Conservation (phyloP, 768 basidiomycete species). For the Trametes punicea region DNA sequence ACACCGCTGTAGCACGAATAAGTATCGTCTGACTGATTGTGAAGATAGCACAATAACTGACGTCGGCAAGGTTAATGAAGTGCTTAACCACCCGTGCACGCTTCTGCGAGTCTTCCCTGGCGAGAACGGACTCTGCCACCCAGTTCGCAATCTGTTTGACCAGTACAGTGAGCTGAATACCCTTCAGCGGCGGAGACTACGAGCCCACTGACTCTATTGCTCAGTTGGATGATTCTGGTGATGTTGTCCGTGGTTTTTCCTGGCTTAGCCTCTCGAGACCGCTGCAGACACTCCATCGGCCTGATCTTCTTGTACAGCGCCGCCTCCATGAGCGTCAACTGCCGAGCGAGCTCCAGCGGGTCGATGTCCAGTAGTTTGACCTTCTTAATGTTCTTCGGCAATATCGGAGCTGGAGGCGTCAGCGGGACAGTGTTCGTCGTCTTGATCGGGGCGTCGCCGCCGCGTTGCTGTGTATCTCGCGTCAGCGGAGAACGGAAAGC, state of each 20-base stretch:
- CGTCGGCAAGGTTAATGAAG: conserved; percentile 88
- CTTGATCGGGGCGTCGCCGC: conserved; percentile 57
- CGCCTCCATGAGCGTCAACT: conserved; percentile 90
- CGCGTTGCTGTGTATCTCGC: conserved; percentile 34
- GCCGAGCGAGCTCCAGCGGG: conserved; percentile 85
- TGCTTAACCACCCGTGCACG: conserved; percentile 84
- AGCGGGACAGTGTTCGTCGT: conserved; percentile 51
- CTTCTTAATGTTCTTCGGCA: conserved; percentile 68
- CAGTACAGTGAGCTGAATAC: neutral
- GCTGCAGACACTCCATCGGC: conserved; percentile 86
- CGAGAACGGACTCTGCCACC: conserved; percentile 85
- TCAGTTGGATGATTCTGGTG: conserved; percentile 80
- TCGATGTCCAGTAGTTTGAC: conserved; percentile 85
- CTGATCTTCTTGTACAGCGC: conserved; percentile 83
- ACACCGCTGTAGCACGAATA: conserved; percentile 61
- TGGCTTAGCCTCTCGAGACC: conserved; percentile 70
- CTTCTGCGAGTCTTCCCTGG: conserved; percentile 76
- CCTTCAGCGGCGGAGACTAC: too few relatives aligned
- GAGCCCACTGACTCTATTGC: conserved; percentile 62
- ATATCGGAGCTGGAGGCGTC: conserved; percentile 71
- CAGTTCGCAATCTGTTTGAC: conserved; percentile 77
- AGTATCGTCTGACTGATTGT: neutral
- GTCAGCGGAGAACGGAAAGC: too few relatives aligned
- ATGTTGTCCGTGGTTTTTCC: conserved; percentile 78
- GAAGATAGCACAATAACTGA: conserved; percentile 38